Percentiles rank a stretch among this genome's conserved stretches.
Conservation (phyloP, 371 early-diverging fungal genomes). For the Mortierella sp. region DNA sequence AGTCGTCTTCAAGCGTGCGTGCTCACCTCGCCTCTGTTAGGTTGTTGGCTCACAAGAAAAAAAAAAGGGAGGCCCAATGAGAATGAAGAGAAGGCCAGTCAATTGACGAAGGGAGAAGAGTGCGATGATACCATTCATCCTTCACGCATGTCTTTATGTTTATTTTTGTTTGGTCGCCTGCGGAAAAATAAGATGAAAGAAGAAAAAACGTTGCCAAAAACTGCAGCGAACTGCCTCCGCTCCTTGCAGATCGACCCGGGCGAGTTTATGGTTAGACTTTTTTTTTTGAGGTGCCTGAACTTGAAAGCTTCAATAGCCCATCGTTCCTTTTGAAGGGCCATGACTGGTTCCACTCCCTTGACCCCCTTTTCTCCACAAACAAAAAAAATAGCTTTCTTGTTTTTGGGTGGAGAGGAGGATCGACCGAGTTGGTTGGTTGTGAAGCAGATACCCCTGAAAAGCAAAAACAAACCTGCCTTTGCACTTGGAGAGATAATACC, state of each 20-base stretch:
- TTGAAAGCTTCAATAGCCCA: neutral
- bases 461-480: neutral
- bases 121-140: neutral
- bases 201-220: neutral
- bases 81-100: neutral
- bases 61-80: neutral
- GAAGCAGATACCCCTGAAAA: neutral
- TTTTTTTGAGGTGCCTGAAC: neutral
- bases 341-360: neutral
- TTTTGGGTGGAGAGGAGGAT: neutral
- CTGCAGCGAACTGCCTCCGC: neutral
- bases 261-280: neutral
- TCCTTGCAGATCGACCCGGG: neutral
- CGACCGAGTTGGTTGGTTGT: neutral
- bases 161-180: neutral
- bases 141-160: neutral
- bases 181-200: neutral
- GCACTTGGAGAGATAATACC: neutral
- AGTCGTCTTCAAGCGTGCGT: too few species aligned
- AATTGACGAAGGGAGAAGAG: neutral
- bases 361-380: neutral
- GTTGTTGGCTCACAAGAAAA: neutral
- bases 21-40: neutral
- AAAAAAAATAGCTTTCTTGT: neutral
- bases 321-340: neutral